phyloP scores from a whole-genome alignment of 305 asterid genomes.

The Rubia balearica region DNA sequence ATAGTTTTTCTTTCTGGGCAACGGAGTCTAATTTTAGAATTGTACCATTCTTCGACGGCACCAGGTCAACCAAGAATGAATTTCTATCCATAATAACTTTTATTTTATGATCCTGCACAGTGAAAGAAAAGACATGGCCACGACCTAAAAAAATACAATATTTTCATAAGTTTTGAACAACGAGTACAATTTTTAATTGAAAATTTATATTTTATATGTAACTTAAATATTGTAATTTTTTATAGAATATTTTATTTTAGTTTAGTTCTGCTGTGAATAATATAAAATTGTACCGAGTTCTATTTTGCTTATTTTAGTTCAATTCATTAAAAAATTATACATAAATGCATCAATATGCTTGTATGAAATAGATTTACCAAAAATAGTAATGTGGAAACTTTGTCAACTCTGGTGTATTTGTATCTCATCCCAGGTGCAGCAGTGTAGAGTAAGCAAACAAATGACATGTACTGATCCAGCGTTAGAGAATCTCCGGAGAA shows the following conservation, averaged over 20 bases:
- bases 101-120: slow-evolving; percentile 21
- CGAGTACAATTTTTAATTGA: too few species aligned
- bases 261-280: too few species aligned
- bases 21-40: slow-evolving; percentile 32
- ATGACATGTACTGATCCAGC: slow-evolving; percentile 18
- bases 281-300: too few species aligned
- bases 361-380: slow-evolving; percentile 1
- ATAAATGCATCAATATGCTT: not conserved
- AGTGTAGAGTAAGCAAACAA: slow-evolving; percentile 17
- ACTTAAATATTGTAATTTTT: too few species aligned
- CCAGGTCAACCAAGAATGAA: slow-evolving; percentile 24
- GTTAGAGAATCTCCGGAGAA: slow-evolving; percentile 22
- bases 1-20: slow-evolving; percentile 40
- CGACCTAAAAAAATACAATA: too few species aligned
- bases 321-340: not conserved
- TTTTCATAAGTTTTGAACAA: too few species aligned
- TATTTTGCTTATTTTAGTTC: too few species aligned
- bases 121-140: too few species aligned
- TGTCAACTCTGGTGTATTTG: slow-evolving; percentile 14
- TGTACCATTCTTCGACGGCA: slow-evolving; percentile 4
- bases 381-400: slow-evolving; percentile 14
- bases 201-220: too few species aligned
- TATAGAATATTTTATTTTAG: too few species aligned
- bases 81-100: slow-evolving; percentile 18
- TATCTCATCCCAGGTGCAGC: slow-evolving; percentile 11